These are phyloP conservation scores for Periconia digitata DNA, from an alignment of 2,329 filamentous ascomycete species.

Conservation along the genomic window DNA sequence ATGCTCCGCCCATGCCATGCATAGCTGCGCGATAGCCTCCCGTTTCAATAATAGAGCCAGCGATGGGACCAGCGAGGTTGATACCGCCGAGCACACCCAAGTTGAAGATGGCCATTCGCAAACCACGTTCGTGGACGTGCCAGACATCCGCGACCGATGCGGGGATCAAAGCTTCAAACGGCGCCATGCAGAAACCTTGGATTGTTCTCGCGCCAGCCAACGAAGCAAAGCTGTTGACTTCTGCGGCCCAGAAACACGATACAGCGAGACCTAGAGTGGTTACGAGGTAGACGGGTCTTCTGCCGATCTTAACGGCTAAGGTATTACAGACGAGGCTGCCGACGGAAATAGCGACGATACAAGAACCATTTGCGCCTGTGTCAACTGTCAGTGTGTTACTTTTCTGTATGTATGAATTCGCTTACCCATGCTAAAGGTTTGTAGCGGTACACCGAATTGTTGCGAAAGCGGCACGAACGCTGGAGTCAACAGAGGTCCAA, in stretches of 20 bases:
- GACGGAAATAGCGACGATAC: slow-evolving; percentile 20
- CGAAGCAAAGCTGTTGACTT: slow-evolving; percentile 21
- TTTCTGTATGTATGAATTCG: neutral
- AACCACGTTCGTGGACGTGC: slow-evolving; percentile 27
- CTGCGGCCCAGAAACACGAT: slow-evolving; percentile 26
- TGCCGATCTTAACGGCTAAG: slow-evolving; percentile 23
- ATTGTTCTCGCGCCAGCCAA: slow-evolving; percentile 20
- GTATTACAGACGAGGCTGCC: slow-evolving; percentile 25
- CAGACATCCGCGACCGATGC: slow-evolving; percentile 25
- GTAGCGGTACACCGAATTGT: slow-evolving; percentile 20
- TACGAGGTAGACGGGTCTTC: slow-evolving; percentile 21
- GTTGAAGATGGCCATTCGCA: slow-evolving; percentile 28
- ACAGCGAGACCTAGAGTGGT: slow-evolving; percentile 23
- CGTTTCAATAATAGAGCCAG: slow-evolving; percentile 24
- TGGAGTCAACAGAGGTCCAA: slow-evolving; percentile 25
- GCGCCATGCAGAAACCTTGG: slow-evolving; percentile 27
- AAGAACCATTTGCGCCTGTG: slow-evolving; percentile 21
- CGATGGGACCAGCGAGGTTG: slow-evolving; percentile 25
- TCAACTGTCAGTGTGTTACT: neutral
- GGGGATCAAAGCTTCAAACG: slow-evolving; percentile 28
- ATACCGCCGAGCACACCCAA: slow-evolving; percentile 27
- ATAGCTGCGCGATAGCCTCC: slow-evolving; percentile 20
- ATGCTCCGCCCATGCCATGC: slow-evolving; percentile 25
- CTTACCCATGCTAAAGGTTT: slow-evolving; percentile 18
- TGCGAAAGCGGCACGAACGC: slow-evolving; percentile 24